Base-by-base conservation (phyloP, 768 basidiomycete species). In the Boletus rubroflammeus region DNA sequence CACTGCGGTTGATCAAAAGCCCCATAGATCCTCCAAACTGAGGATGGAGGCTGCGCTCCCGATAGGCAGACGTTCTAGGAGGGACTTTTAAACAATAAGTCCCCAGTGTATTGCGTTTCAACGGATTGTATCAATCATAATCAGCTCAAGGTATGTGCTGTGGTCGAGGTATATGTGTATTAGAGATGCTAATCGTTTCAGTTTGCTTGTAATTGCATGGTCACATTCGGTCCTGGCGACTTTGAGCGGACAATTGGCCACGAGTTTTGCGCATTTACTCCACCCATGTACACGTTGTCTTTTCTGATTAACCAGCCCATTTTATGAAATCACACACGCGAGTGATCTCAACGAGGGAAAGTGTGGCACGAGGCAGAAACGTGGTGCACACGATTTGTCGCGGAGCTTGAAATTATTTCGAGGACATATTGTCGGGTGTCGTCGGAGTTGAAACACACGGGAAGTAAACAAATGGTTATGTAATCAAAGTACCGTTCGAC, bases 41-140 rank as follows among this genome's bases (percentile, higher is more conserved):
- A 67, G 28, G 40, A 47, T 23, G 52, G 50, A 42, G 25, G 28
- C 23, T 2, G 32, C 36, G 3, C n/a, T 31, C 36, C 50, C 51
- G 0, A 43, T 41, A 31, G 31, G 47, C 54, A 34, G 36, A 51
- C 53, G 42, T 45, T 40, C 2, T 42, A 59, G 55, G 52, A 21
- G 63, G 66, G 61, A 62, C 66, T 66, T 68, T 66, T 67, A 51
- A 58, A 3, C 21, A 29, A 40, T 62, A 67, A 66, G 63, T 66
- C 66, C 65, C 66, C 35, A 13, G 25, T 54, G 55, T 56, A 56
- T 42, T 31, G 41, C n/a, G 17, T 6, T 5, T 28, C 28, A 21
- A 47, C 19, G 21, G 50, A 41, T 5, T 67, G 63, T 68, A 66
- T 66, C 56, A 67, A 66, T 66, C 56, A 67, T 57, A 57, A 51